Percentiles rank a stretch among this genome's conserved stretches.
Conservation (phyloP, 2,329 filamentous ascomycete genomes). For the Dryadomyces quercivorus region DNA sequence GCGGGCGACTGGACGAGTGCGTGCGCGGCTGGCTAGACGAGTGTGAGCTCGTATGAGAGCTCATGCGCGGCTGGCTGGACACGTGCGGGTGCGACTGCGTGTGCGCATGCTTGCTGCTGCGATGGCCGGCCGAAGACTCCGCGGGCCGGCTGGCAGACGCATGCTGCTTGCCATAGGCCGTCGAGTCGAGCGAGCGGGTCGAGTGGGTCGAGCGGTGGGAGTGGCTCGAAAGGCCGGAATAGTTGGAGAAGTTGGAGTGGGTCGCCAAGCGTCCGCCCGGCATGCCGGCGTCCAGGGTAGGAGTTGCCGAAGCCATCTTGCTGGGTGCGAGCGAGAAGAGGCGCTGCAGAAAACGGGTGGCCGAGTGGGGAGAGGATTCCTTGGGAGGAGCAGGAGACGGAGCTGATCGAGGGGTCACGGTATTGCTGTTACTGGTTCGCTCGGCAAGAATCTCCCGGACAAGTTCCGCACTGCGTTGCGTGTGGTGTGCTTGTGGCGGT, state of each 20-base stretch:
- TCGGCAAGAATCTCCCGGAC: constrained; percentile 6
- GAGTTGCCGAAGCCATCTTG: no score
- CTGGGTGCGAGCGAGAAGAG: neutral
- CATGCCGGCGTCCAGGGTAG: no score
- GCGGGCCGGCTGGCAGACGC: neutral
- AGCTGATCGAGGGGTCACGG: neutral
- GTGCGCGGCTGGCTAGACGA: constrained; percentile 30
- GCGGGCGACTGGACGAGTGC: constrained; percentile 41
- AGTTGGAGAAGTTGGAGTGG: neutral
- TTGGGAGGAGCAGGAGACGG: neutral
- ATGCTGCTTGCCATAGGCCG: neutral
- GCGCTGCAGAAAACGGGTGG: neutral
- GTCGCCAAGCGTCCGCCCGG: neutral
- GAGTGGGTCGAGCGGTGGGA: neutral
- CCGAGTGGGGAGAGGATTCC: neutral
- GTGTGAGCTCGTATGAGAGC: neutral
- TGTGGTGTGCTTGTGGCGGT: constrained; percentile 16
- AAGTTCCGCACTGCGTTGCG: constrained; percentile 16
- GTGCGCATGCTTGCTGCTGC: no score
- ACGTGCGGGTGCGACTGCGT: no score
- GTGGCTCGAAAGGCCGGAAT: neutral
- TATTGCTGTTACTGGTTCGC: constrained; percentile 1
- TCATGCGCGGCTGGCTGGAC: no score
- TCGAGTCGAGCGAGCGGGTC: neutral
- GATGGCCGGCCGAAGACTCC: no score